phyloP scores from a whole-genome alignment of 2,329 filamentous ascomycete genomes.

The Thermoascus crustaceus region DNA sequence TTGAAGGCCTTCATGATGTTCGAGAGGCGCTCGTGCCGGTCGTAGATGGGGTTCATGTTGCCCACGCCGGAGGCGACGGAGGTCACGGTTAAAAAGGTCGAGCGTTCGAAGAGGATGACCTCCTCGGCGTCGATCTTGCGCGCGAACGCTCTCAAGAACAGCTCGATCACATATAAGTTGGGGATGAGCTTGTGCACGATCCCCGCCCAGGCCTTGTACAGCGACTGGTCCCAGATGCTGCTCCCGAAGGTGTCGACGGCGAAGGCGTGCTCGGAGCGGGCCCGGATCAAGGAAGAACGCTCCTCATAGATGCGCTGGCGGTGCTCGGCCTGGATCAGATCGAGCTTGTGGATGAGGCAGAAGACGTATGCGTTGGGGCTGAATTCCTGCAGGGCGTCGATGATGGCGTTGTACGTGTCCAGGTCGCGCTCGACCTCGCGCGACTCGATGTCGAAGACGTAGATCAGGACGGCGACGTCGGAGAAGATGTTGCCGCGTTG shows the following conservation, averaged over 20 bases:
- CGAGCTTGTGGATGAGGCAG: conserved; percentile 97
- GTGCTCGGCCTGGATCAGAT: conserved; percentile 73
- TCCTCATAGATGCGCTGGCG: conserved; percentile 79
- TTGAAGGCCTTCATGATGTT: conserved; percentile 99
- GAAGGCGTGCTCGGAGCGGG: conserved; percentile 64
- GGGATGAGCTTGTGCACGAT: conserved; percentile 98
- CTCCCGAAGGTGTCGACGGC: conserved; percentile 84
- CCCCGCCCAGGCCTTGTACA: conserved; percentile 97
- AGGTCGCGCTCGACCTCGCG: conserved; percentile 90
- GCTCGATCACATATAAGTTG: conserved; percentile 80
- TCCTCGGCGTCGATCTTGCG: conserved; percentile 86
- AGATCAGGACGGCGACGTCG: conserved; percentile 93
- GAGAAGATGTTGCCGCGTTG: conserved; percentile 95
- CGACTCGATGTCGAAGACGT: conserved; percentile 98
- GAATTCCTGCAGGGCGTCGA: conserved; percentile 79
- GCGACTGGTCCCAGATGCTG: conserved; percentile 95
- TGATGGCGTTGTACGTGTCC: conserved; percentile 83
- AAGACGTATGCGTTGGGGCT: conserved; percentile 77
- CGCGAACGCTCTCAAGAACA: conserved; percentile 72
- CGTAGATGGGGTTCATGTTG: conserved; percentile 73
- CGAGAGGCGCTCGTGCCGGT: conserved; percentile 88
- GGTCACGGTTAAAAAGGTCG: conserved; percentile 93
- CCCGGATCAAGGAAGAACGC: conserved; percentile 66
- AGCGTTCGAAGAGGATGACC: conserved; percentile 87
- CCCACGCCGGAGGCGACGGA: conserved; percentile 73